A percentile compares a stretch with the other conserved stretches of the same genome.
Evolutionary conservation across 495 filamentous ascomycete genomes (phyloP).

Genomic region (Xylona heveae): DNA sequence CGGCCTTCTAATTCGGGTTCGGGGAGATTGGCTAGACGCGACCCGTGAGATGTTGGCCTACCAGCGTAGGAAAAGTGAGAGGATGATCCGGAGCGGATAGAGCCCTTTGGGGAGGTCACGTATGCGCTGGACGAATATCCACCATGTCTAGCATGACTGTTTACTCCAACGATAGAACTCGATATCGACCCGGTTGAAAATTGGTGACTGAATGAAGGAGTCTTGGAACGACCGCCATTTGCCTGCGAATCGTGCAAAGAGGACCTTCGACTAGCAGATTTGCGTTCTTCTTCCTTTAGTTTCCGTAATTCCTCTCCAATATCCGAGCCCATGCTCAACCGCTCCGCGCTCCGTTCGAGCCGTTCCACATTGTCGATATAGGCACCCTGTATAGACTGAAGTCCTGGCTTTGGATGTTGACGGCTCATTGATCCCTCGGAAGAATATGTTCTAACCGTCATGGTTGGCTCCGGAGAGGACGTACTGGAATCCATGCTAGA

Average conservation of each 20-base stretch:
- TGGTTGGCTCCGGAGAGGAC: conserved; percentile 22
- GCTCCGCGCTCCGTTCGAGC: conserved; percentile 63
- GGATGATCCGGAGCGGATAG: conserved; percentile 12
- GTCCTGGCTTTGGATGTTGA: conserved; percentile 56
- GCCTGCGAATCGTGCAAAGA: conserved; percentile 24
- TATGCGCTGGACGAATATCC: conserved; percentile 52
- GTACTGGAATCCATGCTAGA: too few species aligned
- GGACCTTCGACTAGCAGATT: conserved; percentile 36
- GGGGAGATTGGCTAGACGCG: conserved; percentile 26
- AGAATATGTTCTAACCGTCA: conserved; percentile 41
- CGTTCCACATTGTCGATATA: conserved; percentile 61
- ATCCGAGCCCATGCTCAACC: conserved; percentile 53
- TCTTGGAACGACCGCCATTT: conserved; percentile 13
- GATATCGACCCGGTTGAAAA: conserved; percentile 28
- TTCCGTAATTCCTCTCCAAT: conserved; percentile 68
- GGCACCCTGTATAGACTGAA: conserved; percentile 50
- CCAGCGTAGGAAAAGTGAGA: conserved; percentile 7
- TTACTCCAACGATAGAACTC: conserved; percentile 48
- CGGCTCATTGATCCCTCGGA: conserved; percentile 34
- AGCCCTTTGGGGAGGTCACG: conserved; percentile 41
- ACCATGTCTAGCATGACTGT: conserved; percentile 39
- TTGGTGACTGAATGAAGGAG: conserved; percentile 16
- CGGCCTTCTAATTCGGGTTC: conserved; percentile 26
- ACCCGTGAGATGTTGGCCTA: conserved; percentile 5
- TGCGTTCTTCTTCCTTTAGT: conserved; percentile 57